These are phyloP conservation scores for Austroboletus festivus DNA, from an alignment of 768 basidiomycete species.

Conservation along the genomic window DNA sequence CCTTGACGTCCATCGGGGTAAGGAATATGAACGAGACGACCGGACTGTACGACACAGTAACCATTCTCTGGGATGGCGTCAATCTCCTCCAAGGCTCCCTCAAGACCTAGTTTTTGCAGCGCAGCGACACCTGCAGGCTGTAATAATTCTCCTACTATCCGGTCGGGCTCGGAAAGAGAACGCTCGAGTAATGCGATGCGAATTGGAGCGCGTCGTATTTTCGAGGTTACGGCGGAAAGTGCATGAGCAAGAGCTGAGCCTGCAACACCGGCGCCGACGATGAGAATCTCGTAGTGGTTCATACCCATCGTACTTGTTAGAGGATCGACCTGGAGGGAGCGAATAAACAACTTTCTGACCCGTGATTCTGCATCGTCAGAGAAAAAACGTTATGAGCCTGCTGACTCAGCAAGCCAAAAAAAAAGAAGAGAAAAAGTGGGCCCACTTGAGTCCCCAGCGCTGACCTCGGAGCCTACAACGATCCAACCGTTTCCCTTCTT, in stretches of 20 bases:
- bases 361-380: not conserved
- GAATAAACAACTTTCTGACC: too few relatives aligned
- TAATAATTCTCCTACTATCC: slow-evolving; percentile 95
- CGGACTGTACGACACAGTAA: slow-evolving; percentile 71
- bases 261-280: slow-evolving; percentile 91
- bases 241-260: slow-evolving; percentile 86
- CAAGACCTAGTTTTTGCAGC: slow-evolving; percentile 74
- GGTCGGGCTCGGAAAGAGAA: slow-evolving; percentile 87
- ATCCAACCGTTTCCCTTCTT: too few relatives aligned
- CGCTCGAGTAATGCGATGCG: slow-evolving; percentile 86
- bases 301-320: slow-evolving; percentile 3
- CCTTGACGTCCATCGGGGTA: slow-evolving; percentile 77
- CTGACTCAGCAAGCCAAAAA: slow-evolving; percentile 19
- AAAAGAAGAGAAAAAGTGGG: slow-evolving; percentile 17
- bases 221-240: slow-evolving; percentile 55
- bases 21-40: slow-evolving; percentile 78
- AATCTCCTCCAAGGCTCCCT: slow-evolving; percentile 75
- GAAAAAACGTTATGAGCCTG: not conserved
- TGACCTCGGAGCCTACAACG: too few relatives aligned
- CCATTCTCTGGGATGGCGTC: slow-evolving; percentile 81
- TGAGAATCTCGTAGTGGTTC: slow-evolving; percentile 66
- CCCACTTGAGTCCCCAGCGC: not conserved
- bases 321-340: not conserved
- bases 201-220: slow-evolving; percentile 50
- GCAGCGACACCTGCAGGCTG: slow-evolving; percentile 89